Base-by-base conservation (phyloP, 2,329 filamentous ascomycete genomes). In the Penicillium expansum region DNA sequence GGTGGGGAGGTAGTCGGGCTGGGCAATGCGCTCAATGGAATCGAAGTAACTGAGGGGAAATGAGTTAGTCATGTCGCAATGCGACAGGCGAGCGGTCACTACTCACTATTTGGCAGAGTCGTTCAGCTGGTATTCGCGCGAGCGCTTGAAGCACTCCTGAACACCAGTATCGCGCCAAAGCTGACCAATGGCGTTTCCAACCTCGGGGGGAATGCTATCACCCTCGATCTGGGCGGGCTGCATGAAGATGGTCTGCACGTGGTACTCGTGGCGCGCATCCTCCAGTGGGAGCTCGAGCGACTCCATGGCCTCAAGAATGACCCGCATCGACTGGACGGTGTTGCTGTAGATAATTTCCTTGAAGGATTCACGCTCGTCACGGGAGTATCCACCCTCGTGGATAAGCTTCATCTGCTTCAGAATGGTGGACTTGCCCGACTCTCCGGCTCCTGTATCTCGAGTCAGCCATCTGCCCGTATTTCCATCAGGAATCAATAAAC, bases 341-440 rank as follows among this genome's bases (percentile, higher is more conserved):
- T 88, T 88, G 77, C 84, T 86, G 80, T 85, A 88, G 76, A 88
- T 88, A 73, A 88, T 87, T 74, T 87, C 85, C 74, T 87, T 86
- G 79, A 87, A 87, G 18, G 84, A 87, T 72, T 87, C 85, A 52
- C 85, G 81, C 74, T 88, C 85, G 66, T 97, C 94, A 76, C 93
- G 90, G 61, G 94, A 97, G 82, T 97, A 99, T 68, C 94, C 93
- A 63, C 94, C 94, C 82, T 99, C 94, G 77, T 99, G 91, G 72
- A 99, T 99, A 72, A 99, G 89, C 84, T 97, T 99, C 91, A 96
- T 96, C 82, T 96, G 91, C 80, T 96, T 96, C 68, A 96, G 82
- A 68, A 96, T 95, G 32, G 91, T 96, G 56, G 91, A 95, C 80
- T 96, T 96, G 77, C 91, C 91, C 67, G 91, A 95, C 86, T 99